Base-by-base conservation (phyloP, 805 yeast species). In the Lipomyces anomalus region DNA sequence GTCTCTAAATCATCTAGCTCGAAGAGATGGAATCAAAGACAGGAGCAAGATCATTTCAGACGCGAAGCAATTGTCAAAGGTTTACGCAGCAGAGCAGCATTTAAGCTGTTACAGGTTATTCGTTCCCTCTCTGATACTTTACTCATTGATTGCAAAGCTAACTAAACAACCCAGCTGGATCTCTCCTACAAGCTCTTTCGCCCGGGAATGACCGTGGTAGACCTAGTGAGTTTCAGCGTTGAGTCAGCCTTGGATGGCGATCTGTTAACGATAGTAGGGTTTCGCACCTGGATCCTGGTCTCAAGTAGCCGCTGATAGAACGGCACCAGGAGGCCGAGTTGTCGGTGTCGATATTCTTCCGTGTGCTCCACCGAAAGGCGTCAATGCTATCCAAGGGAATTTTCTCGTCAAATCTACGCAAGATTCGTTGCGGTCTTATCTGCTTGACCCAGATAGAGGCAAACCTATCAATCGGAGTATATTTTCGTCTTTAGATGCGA, bases 221-320 rank as follows among this genome's bases (percentile, higher is more conserved):
- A 92, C 67, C 67, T 92, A 38, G 95, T 59, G 48, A 4, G 59
- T 34, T 11, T 3, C 4, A 5, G 6, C 17, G 22, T n/a, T n/a
- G n/a, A n/a, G n/a, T n/a, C n/a, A n/a, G n/a, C n/a, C n/a, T n/a
- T n/a, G n/a, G n/a, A n/a, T n/a, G n/a, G n/a, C 36, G 64, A 13
- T 59, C 58, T 52, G 65, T 26, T 13, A 13, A 9, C 13, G 64
- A 2, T 24, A 7, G 7, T 20, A 59, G 62, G 73, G 96, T 0
- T 88, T 79, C 62, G 95, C 95, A 0, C 96, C 96, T 0, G 96
- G 96, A 0, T 88, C 95, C 2, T 87, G 96, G 96, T 77, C 90
- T 6, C 95, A 87, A 61, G 89, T 86, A 1, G 89, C 90, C 0
- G 66, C 74, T 6, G 76, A 75, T 43, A 62, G 74, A 44, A 71